Percentiles rank a stretch among this genome's conserved stretches.
phyloP scores from a whole-genome alignment of 2,329 filamentous ascomycete genomes.

The Trichoderma simmonsii region DNA sequence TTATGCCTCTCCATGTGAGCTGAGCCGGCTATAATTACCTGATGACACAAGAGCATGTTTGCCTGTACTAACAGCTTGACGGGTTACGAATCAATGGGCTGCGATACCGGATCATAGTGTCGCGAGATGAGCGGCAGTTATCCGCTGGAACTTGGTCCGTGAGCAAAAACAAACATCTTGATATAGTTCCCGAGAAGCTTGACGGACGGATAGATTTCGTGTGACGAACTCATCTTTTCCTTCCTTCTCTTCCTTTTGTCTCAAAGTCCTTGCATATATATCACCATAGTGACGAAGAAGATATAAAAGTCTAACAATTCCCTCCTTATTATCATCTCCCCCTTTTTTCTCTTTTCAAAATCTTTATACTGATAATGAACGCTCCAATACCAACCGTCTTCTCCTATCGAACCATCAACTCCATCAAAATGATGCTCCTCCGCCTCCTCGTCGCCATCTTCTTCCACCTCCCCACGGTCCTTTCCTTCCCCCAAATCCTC shows the following conservation, averaged over 20 bases:
- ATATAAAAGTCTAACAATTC: neutral
- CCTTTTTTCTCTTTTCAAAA: too few species aligned
- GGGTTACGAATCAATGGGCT: neutral
- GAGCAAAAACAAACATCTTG: neutral
- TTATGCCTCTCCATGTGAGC: neutral
- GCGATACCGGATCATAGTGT: neutral
- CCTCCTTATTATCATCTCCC: neutral
- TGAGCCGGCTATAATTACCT: neutral
- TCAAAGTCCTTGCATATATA: neutral
- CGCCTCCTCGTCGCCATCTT: neutral
- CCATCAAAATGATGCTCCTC: neutral
- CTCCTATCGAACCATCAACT: neutral
- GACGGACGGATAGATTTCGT: neutral
- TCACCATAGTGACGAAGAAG: neutral
- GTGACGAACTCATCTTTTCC: neutral
- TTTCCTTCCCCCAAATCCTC: neutral
- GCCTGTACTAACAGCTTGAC: neutral
- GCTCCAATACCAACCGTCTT: neutral
- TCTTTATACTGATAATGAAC: neutral
- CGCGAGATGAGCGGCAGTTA: neutral
- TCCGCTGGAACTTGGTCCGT: neutral
- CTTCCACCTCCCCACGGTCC: constrained; percentile 4
- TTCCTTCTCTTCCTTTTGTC: neutral
- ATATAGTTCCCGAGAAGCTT: constrained; percentile 9
- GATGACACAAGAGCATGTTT: neutral